Evolutionary conservation across 2,329 filamentous ascomycete genomes (phyloP).

Genomic region (Ustulina deusta): DNA sequence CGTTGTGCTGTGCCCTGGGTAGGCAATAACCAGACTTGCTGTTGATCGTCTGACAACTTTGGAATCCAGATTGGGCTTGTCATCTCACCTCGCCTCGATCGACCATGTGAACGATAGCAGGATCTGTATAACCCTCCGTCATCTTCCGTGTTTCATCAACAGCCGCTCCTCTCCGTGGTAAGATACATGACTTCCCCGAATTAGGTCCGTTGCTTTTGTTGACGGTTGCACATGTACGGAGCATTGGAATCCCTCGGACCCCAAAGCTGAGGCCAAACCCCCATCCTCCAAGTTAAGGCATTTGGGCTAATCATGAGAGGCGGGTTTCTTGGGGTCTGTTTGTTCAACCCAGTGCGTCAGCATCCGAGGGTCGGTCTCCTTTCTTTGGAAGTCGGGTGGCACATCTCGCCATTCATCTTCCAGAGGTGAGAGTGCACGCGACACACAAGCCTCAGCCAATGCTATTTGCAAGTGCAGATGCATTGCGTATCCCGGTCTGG

Average conservation of each 20-base stretch:
- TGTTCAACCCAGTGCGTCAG: constrained; percentile 23
- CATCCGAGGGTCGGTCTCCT: constrained; percentile 2
- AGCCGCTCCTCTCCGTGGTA: not conserved
- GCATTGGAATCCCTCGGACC: constrained; percentile 44
- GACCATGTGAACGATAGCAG: constrained; percentile 8
- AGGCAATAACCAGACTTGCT: not conserved
- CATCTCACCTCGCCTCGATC: constrained; percentile 7
- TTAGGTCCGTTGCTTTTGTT: not conserved
- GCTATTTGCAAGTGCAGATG: constrained; percentile 27
- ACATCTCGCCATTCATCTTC: constrained; percentile 10
- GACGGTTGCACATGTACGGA: no score
- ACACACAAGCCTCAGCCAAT: constrained; percentile 16
- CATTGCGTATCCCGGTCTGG: constrained; percentile 10
- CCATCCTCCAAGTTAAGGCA: constrained; percentile 22
- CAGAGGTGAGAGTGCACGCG: constrained; percentile 19
- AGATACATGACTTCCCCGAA: constrained; percentile 13
- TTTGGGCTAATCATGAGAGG: constrained; percentile 9
- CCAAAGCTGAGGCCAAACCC: constrained; percentile 35
- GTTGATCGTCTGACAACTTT: not conserved
- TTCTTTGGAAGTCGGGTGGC: constrained; percentile 21
- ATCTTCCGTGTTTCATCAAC: constrained; percentile 14
- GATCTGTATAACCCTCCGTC: constrained; percentile 9
- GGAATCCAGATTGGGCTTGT: not conserved
- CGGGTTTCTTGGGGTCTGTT: constrained; percentile 44
- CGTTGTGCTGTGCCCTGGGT: not conserved